Evolutionary conservation across 768 basidiomycete species (phyloP), one percentile per base, ranked within the genome.

Genomic region (Mrakia blollopis): DNA sequence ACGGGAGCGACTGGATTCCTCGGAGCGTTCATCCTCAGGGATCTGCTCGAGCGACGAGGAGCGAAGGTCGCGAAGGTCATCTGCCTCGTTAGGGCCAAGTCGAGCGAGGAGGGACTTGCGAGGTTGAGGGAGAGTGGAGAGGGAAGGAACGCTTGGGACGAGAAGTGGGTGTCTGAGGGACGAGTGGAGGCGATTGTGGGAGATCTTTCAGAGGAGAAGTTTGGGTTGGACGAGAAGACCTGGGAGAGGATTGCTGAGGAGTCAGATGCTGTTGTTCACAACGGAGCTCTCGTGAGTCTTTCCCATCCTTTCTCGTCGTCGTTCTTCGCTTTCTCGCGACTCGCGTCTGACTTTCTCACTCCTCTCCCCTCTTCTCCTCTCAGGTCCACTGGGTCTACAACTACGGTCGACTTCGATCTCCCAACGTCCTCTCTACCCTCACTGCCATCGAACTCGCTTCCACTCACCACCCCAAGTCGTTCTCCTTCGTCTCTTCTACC

Each of bases 351-450:
- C 47, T 18, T 21, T 7, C 16, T 50, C 47, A 72, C n/a, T 8
- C 10, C 5, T 9, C 25, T 32, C 62, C 23, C 47, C 44, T n/a
- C 63, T 50, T 77, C 57, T 72, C 28, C 47, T 35, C 41, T 35
- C 81, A 94, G 93, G 93, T 98, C 21, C 97, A 99, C 82, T 99
- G 97, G 97, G 93, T 99, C 3, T 99, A 97, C 83, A 94, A 94
- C 0, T 99, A 99, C 84, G 91, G 95, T 82, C 93, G 90, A 82
- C 87, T 99, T 16, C 91, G 95, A 10, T 87, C 90, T 0, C 88
- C 95, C 21, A 99, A 99, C 83, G 97, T 98, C n/a, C 81, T 95
- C 16, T 91, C 91, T 0, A 99, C 97, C 9, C 82, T 99, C 75
- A 91, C 91, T 2, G 90, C 90, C 9, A 86, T 97, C 61, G 88